Base-by-base conservation (phyloP, 148 eudicot species). In the Dianthus caryophyllus region DNA sequence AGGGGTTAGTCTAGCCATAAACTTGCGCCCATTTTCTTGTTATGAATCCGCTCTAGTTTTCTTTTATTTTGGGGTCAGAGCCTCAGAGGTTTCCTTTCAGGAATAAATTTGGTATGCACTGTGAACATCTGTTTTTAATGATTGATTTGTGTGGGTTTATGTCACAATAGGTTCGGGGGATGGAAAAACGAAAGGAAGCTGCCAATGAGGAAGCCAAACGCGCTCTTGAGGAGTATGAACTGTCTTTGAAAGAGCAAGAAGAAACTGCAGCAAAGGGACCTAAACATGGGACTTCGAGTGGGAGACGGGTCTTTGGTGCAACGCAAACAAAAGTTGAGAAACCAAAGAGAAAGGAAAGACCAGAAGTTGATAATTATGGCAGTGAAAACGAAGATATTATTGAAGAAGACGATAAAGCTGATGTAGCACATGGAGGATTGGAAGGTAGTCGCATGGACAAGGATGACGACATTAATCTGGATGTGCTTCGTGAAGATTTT, bases 261-360 rank as follows among this genome's bases (percentile, higher is more conserved):
- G 67, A 74, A 65, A 81, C 17, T 52, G 76, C 66, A 25, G 70
- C 31, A 36, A 70, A 75, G 77, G 72, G 68, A 31, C 26, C 25
- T 53, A 76, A 81, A 52, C 72, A 20, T 43, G 79, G 67, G 69
- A 52, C 67, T 71, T 64, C 71, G 24, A 83, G 85, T 78, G 97
- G 97, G 61, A 83, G 90, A 76, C 80, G 85, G 70, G 89, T 87
- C 33, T 95, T 95, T 87, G 99, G 93, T 77, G 88, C 73, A 61
- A 61, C 77, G 44, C 70, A 71, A 65, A 82, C 79, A 64, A 80
- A 79, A 71, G 77, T 64, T 58, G 68, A 76, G 55, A 73, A 70
- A 48, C 53, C 82, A n/a, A 77, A 64, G 27, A 71, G 73, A 6
- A 76, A 67, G 64, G 71, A 68, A 8, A 84, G 73, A 71, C 64